Conservation (phyloP, 78 protist genomes). For the Dictyostelium intermedium region DNA sequence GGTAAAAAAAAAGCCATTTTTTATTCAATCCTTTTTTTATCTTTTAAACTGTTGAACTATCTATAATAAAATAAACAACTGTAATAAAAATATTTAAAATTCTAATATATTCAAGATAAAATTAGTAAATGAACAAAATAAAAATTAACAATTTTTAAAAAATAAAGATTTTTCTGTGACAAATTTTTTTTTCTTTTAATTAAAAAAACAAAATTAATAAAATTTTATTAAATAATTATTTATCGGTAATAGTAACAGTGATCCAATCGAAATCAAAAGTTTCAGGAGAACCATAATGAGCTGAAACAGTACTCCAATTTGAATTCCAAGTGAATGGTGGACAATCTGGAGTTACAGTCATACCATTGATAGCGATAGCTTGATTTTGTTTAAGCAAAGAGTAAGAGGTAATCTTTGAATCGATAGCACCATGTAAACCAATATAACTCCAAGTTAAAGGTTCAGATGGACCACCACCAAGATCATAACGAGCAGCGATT, state of each 20-base stretch:
- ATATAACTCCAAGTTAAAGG: neutral
- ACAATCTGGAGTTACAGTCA: slow-evolving; percentile 2
- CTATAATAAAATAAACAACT: too few relatives aligned
- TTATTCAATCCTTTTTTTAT: too few relatives aligned
- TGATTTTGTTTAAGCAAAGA: neutral
- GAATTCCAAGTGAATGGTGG: slow-evolving; percentile 48
- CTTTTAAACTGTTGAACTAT: too few relatives aligned
- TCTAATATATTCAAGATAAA: too few relatives aligned
- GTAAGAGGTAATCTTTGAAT: neutral
- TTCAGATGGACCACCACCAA: slow-evolving; percentile 34
- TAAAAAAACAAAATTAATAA: neutral
- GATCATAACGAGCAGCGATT: slow-evolving; percentile 85
- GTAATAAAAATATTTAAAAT: too few relatives aligned
- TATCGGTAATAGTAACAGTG: neutral
- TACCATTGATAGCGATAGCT: slow-evolving; percentile 18
- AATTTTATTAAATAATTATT: neutral
- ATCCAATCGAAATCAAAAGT: slow-evolving; percentile 57
- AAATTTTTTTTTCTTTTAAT: too few relatives aligned
- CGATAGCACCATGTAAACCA: slow-evolving; percentile 51
- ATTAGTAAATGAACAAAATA: too few relatives aligned
- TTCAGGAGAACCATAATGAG: slow-evolving; percentile 31
- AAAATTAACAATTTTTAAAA: too few relatives aligned
- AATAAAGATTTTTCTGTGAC: too few relatives aligned
- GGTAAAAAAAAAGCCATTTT: too few relatives aligned
- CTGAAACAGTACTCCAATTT: neutral